Percentiles rank a stretch among this genome's conserved stretches.
These are phyloP conservation scores for Sphenostylis stenocarpa DNA, from an alignment of 306 rosid genomes.

Conservation along the genomic window DNA sequence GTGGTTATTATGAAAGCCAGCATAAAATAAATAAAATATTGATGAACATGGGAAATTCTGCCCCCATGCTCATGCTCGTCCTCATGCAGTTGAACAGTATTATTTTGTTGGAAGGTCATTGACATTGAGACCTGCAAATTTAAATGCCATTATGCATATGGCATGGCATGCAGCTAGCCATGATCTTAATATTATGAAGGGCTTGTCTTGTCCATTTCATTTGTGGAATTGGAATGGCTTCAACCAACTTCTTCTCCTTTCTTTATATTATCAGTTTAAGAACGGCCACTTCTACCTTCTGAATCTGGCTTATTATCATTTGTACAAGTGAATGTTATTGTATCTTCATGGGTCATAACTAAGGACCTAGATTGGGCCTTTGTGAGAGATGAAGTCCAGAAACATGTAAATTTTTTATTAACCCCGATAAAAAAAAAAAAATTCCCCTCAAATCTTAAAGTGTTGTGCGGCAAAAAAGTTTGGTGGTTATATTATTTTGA, in stretches of 20 bases:
- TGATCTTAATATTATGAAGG: neutral
- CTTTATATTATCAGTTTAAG: neutral
- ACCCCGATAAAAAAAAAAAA: too few relatives aligned
- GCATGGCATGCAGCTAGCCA: neutral
- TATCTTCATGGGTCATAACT: too few relatives aligned
- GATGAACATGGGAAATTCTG: slow-evolving; percentile 33
- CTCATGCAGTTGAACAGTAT: slow-evolving; percentile 26
- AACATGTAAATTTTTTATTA: neutral
- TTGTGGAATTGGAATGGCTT: neutral
- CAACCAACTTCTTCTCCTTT: neutral
- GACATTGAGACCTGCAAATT: neutral
- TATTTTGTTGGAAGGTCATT: neutral
- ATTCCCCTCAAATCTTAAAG: neutral
- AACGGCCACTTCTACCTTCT: neutral
- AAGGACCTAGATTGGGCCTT: neutral
- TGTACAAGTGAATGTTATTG: too few relatives aligned
- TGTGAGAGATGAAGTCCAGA: too few relatives aligned
- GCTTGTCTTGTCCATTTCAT: slow-evolving; percentile 3
- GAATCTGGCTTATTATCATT: too few relatives aligned
- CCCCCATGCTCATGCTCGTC: slow-evolving; percentile 34
- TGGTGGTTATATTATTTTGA: neutral
- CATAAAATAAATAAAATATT: neutral
- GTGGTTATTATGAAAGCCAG: neutral
- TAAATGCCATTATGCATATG: slow-evolving; percentile 5
- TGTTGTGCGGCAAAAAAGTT: neutral